These are phyloP conservation scores for Populus tomentosa DNA, from an alignment of 441 rosid genomes.

Conservation along the genomic window DNA sequence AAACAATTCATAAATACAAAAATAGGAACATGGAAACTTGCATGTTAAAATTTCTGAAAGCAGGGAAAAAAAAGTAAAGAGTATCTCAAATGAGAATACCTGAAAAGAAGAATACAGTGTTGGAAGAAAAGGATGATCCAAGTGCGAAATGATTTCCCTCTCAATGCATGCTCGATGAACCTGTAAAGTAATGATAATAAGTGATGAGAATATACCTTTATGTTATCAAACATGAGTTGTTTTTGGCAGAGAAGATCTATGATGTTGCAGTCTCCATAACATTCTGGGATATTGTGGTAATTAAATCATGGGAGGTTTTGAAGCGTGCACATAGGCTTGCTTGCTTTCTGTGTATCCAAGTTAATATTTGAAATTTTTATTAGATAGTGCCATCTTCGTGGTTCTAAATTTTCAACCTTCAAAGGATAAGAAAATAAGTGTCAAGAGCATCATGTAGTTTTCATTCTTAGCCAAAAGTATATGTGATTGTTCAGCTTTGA, in stretches of 20 bases:
- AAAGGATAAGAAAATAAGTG: neutral
- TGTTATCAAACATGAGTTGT: neutral
- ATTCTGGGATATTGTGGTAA: neutral
- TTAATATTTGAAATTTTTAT: too few species aligned
- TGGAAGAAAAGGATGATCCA: constrained; percentile 98
- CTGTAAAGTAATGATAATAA: constrained; percentile 29
- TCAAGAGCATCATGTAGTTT: neutral
- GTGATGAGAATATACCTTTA: neutral
- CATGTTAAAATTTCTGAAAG: neutral
- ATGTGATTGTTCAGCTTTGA: too few species aligned
- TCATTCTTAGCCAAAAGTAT: neutral
- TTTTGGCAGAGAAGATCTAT: neutral
- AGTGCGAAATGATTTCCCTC: constrained; percentile 78
- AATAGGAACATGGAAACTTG: neutral
- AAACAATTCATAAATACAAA: neutral
- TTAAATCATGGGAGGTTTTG: neutral
- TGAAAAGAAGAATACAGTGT: constrained; percentile 68
- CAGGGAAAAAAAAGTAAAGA: neutral
- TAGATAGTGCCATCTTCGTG: neutral
- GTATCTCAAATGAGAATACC: constrained; percentile 34
- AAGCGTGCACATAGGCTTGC: neutral
- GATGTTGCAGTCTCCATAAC: neutral
- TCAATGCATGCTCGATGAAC: constrained; percentile 91
- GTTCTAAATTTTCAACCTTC: neutral
- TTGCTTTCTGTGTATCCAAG: neutral